Percentiles rank a stretch among this genome's conserved stretches.
Conservation (phyloP, 2,329 filamentous ascomycete genomes). For the Arthrobotrys entomopaga region DNA sequence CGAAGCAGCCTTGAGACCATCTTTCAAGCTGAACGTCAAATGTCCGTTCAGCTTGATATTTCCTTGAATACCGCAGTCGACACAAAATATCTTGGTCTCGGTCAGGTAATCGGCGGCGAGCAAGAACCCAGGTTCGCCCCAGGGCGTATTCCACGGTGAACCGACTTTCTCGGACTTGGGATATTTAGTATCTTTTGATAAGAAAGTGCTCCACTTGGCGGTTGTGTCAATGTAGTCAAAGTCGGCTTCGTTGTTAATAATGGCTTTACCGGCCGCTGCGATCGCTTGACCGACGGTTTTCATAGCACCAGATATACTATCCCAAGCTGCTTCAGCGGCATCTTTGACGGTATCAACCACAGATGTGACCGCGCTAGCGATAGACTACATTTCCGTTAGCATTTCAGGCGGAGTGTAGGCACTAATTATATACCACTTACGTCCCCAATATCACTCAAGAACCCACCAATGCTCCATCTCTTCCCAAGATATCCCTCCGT, state of each 20-base stretch:
- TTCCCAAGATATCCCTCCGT: conserved; percentile 14
- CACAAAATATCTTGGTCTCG: conserved; percentile 39
- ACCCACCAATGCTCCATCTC: conserved; percentile 50
- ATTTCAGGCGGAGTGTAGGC: background rate
- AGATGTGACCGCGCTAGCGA: conserved; percentile 12
- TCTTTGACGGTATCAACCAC: conserved; percentile 46
- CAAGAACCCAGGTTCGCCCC: conserved; percentile 34
- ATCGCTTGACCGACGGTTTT: conserved; percentile 32
- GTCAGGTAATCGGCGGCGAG: conserved; percentile 20
- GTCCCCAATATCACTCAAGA: conserved; percentile 42
- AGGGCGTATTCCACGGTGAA: conserved; percentile 41
- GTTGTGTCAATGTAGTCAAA: conserved; percentile 47
- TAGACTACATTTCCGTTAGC: conserved; percentile 29
- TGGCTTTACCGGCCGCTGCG: conserved; percentile 34
- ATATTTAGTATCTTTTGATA: conserved; percentile 23
- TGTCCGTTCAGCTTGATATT: conserved; percentile 42
- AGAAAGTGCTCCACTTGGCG: conserved; percentile 38
- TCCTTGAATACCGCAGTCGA: conserved; percentile 40
- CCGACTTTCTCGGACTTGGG: conserved; percentile 25
- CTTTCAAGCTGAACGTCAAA: conserved; percentile 39
- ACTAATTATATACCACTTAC: background rate
- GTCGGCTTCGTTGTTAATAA: conserved; percentile 34
- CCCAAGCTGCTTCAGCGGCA: conserved; percentile 34
- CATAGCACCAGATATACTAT: conserved; percentile 30
- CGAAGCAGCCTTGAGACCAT: conserved; percentile 38